Evolutionary conservation across 352 stramenopile genomes (phyloP), one percentile per base, ranked within the genome.

Genomic region (Aphanomyces cochlioides): DNA sequence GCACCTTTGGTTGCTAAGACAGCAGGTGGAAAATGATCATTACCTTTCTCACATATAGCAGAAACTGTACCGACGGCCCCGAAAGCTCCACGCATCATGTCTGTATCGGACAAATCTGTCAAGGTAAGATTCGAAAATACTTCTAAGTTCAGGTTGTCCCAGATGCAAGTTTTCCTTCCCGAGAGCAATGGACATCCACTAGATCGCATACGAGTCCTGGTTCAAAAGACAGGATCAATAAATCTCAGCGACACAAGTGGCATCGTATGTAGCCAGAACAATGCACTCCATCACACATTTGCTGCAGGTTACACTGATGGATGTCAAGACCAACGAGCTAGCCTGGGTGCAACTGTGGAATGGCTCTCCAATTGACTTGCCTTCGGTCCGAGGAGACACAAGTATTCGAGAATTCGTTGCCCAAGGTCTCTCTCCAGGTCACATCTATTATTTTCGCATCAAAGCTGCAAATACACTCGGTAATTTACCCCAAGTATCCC

Each of bases 371-470:
- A 48, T 15, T 10, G 13, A 59, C 40, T 53, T 70, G 53, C 17
- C 7, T n/a, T 7, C 12, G 12, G 8, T 37, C 15, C 37, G 39
- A 8, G 5, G 63, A 36, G 59, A 47, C 10, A 1, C 54, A 37
- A 40, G 6, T 37, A 69, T 72, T 54, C 81, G 77, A 41, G 69
- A 84, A 38, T 78, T 82, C 56, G 21, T 66, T 1, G 72, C 79
- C 0, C 69, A 56, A 3, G 79, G 78, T 1, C 67, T 89, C 4
- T 15, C 75, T 1, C 78, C 79, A 1, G 81, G 81, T 3, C 74
- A 75, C 4, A 72, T 87, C 6, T 89, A 89, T 41, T 82, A 80
- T 65, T 83, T 85, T 56, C 78, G 78, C 2, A 48, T 75, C 3
- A 82, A 83, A 56, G 79, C 76, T 13, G 74, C 47, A 58, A 89